Conservation (phyloP, 1,284 basidiomycete genomes). For the Leccinum subfulvum region DNA sequence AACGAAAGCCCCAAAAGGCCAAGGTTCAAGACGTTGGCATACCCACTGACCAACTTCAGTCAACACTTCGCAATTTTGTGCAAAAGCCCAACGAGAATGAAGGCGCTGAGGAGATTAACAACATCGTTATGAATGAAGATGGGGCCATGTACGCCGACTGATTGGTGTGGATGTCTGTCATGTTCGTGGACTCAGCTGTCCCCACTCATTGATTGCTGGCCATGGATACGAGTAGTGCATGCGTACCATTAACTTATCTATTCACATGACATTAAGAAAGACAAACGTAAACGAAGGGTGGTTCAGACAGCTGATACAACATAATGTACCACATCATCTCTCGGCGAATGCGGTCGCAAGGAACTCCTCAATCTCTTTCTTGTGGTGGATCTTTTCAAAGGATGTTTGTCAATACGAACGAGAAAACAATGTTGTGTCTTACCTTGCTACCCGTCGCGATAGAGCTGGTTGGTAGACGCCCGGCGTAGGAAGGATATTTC, state of each 20-base stretch:
- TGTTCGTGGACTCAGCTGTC: neutral
- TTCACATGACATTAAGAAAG: neutral
- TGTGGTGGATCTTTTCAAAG: slow-evolving; percentile 66
- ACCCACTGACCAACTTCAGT: slow-evolving; percentile 21
- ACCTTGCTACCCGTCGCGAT: slow-evolving; percentile 91
- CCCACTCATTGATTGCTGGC: neutral
- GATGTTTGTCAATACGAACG: slow-evolving; percentile 1
- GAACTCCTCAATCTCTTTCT: slow-evolving; percentile 82
- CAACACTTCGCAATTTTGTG: slow-evolving; percentile 49
- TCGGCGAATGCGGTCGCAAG: slow-evolving; percentile 54
- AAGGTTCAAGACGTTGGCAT: slow-evolving; percentile 13
- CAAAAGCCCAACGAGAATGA: slow-evolving; percentile 25
- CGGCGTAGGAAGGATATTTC: slow-evolving; percentile 85
- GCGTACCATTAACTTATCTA: slow-evolving; percentile 13
- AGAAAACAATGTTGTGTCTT: slow-evolving; percentile 13
- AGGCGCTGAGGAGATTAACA: slow-evolving; percentile 17
- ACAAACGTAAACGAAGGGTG: neutral
- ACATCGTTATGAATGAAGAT: slow-evolving; percentile 34
- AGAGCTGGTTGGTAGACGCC: slow-evolving; percentile 84
- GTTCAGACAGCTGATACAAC: neutral
- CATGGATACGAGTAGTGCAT: neutral
- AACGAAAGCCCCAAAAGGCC: slow-evolving; percentile 41
- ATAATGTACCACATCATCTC: slow-evolving; percentile 5
- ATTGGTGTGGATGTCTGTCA: neutral
- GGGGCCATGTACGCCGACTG: slow-evolving; percentile 33